Evolutionary conservation across 164 flowering plant genomes (phyloP), one percentile per base, ranked within the genome.

Genomic region (Vitis rotundifolia): DNA sequence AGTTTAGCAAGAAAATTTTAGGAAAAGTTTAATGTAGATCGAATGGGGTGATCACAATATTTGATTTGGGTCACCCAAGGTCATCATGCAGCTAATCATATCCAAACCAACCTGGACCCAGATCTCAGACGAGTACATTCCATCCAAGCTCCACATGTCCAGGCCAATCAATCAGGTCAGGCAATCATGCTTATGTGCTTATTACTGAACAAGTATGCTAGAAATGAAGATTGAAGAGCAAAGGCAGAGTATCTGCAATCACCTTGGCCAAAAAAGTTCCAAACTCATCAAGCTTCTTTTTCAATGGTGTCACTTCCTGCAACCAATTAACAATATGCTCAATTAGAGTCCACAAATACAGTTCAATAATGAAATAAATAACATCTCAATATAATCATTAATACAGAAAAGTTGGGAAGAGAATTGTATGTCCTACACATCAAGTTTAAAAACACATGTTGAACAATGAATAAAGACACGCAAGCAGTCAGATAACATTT

Each of bases 241-340:
- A 66, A 48, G 37, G 47, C 22, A 66, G 50, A 63, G 16, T 10
- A 52, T 58, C 26, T 37, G n/a, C 28, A 66, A 12, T 83, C 69
- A 95, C 99, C 99, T 95, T 95, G 26, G 99, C 99, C 83, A 95
- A 79, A 71, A 95, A 92, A 59, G 97, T 91, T 18, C 99, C 99
- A 74, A 95, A 95, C 60, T 95, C 99, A 78, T 95, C 99, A 76
- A 95, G 85, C 82, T 95, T 92, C 82, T 87, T 95, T 74, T 95
- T 95, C 77, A 95, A 75, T 28, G 99, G 99, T 62, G 99, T 95
- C 59, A 66, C 92, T 77, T 92, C 99, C 99, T 95, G 89, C 79
- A 81, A 77, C 57, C 59, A 73, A 72, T 15, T 26, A 26, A 10
- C 50, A 9, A 61, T n/a, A 56, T 29, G 4, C 55, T 49, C 15